phyloP scores from a whole-genome alignment of 2,329 filamentous ascomycete genomes.

The Penicillium sp. region DNA sequence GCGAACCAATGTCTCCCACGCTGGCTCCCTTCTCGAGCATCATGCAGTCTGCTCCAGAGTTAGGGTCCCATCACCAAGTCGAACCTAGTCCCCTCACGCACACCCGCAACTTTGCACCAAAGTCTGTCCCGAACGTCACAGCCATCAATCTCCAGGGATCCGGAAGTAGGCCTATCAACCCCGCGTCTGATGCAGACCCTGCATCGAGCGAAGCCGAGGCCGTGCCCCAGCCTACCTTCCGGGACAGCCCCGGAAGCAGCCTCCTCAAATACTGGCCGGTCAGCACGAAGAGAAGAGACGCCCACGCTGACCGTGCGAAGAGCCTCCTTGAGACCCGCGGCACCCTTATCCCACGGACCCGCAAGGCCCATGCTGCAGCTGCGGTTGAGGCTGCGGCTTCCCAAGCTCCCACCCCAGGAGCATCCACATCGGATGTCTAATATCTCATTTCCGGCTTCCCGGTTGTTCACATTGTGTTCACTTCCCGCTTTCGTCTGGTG shows the following conservation, averaged over 20 bases:
- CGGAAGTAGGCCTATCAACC: no score
- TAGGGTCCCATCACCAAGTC: no score
- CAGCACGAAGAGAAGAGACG: background rate
- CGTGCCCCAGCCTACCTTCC: background rate
- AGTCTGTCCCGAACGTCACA: no score
- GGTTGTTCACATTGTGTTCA: no score
- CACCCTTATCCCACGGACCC: slow-evolving; percentile 4
- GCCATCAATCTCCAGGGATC: no score
- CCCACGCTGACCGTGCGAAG: slow-evolving; percentile 2
- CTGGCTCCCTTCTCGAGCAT: background rate
- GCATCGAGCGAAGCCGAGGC: no score
- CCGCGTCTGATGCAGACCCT: no score
- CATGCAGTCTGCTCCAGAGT: no score
- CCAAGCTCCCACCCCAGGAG: background rate
- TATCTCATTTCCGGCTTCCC: background rate
- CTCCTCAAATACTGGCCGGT: background rate
- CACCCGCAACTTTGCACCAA: no score
- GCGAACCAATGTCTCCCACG: slow-evolving; percentile 12
- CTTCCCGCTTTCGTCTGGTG: background rate
- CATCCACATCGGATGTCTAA: background rate
- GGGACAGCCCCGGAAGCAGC: background rate
- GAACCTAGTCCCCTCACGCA: no score
- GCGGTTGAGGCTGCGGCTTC: background rate
- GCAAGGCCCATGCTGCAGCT: background rate
- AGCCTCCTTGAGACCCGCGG: slow-evolving; percentile 1